phyloP scores from a whole-genome alignment of 495 filamentous ascomycete genomes.

The Barbatosphaeria neglecta region DNA sequence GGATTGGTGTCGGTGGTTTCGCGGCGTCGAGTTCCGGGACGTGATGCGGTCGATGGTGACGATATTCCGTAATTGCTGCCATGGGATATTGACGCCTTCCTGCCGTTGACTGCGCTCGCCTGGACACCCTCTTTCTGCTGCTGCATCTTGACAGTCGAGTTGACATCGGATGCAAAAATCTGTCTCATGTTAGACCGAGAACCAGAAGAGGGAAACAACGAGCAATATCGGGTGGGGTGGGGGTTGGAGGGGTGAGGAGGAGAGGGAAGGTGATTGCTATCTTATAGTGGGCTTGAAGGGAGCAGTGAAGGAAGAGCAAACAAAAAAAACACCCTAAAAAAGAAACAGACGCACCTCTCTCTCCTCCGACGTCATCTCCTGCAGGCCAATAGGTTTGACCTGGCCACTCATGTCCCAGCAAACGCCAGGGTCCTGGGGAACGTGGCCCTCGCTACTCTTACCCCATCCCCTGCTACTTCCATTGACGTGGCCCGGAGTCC shows the following conservation, averaged over 20 bases:
- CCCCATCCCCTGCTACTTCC: conserved; percentile 60
- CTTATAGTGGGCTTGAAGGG: background rate
- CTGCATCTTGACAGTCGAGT: conserved; percentile 82
- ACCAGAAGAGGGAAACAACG: background rate
- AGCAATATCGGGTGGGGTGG: background rate
- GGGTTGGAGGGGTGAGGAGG: background rate
- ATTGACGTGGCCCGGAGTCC: conserved; percentile 61
- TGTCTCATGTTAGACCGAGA: conserved; percentile 14
- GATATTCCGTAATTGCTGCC: conserved; percentile 33
- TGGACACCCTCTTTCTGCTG: conserved; percentile 61
- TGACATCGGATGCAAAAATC: conserved; percentile 76
- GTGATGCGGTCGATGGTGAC: conserved; percentile 51
- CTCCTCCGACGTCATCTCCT: conserved; percentile 73
- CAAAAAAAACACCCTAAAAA: too few species aligned
- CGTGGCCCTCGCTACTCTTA: conserved; percentile 54
- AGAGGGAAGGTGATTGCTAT: conserved; percentile 4
- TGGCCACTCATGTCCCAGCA: conserved; percentile 81
- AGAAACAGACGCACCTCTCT: conserved; percentile 61
- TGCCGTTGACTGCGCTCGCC: conserved; percentile 44
- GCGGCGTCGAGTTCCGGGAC: conserved; percentile 66
- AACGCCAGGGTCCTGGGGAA: conserved; percentile 45
- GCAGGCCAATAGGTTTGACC: conserved; percentile 59
- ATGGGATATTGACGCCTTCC: conserved; percentile 68
- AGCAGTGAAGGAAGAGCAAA: background rate
- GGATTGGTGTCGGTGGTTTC: conserved; percentile 77